Evolutionary conservation across 768 basidiomycete species (phyloP).

Genomic region (Mycena haematopus): DNA sequence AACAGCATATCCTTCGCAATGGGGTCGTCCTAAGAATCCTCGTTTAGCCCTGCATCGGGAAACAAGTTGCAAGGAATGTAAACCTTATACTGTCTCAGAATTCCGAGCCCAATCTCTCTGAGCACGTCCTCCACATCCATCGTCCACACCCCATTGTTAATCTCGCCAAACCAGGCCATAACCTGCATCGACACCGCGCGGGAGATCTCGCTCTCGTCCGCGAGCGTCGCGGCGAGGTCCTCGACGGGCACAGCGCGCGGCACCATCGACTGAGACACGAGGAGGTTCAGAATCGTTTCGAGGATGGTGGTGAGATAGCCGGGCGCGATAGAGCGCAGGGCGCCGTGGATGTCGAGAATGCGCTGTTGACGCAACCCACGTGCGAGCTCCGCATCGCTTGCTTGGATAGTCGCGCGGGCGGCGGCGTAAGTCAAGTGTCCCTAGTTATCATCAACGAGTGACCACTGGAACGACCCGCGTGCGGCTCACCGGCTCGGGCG

Average conservation of each 20-base stretch:
- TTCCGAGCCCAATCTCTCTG: conserved; percentile 77
- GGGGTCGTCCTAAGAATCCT: conserved; percentile 58
- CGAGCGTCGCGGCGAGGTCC: conserved; percentile 63
- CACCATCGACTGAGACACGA: conserved; percentile 67
- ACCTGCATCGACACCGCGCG: conserved; percentile 68
- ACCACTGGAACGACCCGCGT: not conserved
- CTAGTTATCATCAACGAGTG: not conserved
- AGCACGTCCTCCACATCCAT: conserved; percentile 69
- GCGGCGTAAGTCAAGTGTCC: conserved; percentile 62
- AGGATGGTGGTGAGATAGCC: conserved; percentile 73
- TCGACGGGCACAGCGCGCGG: conserved; percentile 61
- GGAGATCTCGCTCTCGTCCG: conserved; percentile 76
- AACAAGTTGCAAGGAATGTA: not conserved
- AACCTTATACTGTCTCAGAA: conserved; percentile 70
- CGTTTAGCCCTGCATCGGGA: not conserved
- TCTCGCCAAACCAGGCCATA: conserved; percentile 82
- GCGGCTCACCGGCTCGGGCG: conserved; percentile 31
- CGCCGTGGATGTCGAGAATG: conserved; percentile 74
- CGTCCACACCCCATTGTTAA: conserved; percentile 63
- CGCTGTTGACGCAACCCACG: conserved; percentile 69
- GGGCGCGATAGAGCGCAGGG: conserved; percentile 75
- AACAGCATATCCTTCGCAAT: conserved; percentile 64
- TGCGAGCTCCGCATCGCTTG: conserved; percentile 78
- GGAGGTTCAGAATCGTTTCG: conserved; percentile 73
- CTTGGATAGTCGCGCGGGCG: conserved; percentile 72